These are phyloP conservation scores for Xylaria sp. DNA, from an alignment of 2,329 filamentous ascomycete species.

Conservation along the genomic window DNA sequence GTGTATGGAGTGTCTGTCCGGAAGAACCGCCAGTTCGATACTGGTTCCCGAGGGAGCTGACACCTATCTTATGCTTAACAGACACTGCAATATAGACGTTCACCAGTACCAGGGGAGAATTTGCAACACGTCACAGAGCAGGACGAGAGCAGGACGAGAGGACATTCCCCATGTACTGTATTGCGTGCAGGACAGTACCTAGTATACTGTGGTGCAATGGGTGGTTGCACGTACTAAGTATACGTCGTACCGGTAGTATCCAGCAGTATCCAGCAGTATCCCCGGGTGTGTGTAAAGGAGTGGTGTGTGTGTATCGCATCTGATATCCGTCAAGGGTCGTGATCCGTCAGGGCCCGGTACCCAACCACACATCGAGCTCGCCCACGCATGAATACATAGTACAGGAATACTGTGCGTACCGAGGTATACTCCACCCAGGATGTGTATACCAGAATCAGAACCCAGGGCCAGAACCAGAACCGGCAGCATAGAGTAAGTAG, in stretches of 20 bases:
- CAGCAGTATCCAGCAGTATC: too few relatives aligned
- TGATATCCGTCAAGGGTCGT: neutral
- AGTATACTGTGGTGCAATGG: neutral
- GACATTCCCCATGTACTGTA: neutral
- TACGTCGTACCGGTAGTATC: too few relatives aligned
- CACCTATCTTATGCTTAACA: conserved; percentile 1
- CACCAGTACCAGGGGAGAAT: neutral
- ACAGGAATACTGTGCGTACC: neutral
- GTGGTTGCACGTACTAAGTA: too few relatives aligned
- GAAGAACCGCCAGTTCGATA: neutral
- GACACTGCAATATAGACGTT: neutral
- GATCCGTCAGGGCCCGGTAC: conserved; percentile 8
- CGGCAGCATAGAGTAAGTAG: too few relatives aligned
- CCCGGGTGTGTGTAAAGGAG: too few relatives aligned
- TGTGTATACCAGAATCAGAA: too few relatives aligned
- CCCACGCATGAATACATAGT: neutral
- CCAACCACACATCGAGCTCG: neutral
- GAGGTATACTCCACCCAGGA: too few relatives aligned
- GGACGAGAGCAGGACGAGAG: neutral
- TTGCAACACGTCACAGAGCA: conserved; percentile 5
- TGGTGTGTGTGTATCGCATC: conserved; percentile 9
- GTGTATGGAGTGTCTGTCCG: neutral
- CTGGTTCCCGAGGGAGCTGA: neutral
- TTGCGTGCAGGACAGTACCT: neutral
- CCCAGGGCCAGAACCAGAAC: too few relatives aligned